A percentile compares a stretch with the other conserved stretches of the same genome.
These are phyloP conservation scores for Notholithocarpus densiflorus DNA, from an alignment of 306 rosid genomes.

Conservation along the genomic window DNA sequence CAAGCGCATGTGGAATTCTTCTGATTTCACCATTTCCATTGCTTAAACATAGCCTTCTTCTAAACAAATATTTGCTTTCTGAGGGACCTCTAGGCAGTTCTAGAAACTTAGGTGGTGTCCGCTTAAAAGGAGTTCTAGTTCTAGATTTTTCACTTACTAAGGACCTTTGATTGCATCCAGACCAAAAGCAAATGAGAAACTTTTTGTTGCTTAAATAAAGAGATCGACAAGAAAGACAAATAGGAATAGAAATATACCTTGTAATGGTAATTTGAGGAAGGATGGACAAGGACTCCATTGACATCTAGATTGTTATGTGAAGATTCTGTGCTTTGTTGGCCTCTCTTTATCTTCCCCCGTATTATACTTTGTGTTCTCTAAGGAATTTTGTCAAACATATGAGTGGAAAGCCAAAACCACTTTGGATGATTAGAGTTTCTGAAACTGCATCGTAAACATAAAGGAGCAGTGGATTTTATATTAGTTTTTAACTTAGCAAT, in stretches of 20 bases:
- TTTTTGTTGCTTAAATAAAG: not conserved
- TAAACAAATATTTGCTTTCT: conserved; percentile 22
- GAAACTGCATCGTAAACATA: not conserved
- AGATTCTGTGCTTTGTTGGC: not conserved
- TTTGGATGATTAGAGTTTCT: not conserved
- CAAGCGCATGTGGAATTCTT: conserved; percentile 35
- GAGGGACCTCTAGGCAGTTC: conserved; percentile 22
- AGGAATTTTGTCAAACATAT: not conserved
- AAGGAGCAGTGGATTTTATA: too few species aligned
- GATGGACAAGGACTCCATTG: conserved; percentile 11
- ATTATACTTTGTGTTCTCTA: not conserved
- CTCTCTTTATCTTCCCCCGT: not conserved
- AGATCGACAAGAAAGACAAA: not conserved
- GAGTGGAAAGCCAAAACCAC: not conserved
- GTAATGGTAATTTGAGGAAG: conserved; percentile 22
- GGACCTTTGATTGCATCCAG: conserved; percentile 26
- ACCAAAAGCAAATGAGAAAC: not conserved
- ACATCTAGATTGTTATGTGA: not conserved
- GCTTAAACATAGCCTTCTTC: conserved; percentile 30
- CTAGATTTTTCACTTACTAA: conserved; percentile 26
- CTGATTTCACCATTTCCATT: conserved; percentile 29
- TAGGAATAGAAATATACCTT: conserved; percentile 21
- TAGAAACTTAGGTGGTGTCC: conserved; percentile 31
- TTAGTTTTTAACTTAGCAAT: too few species aligned
- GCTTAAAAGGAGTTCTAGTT: conserved; percentile 27